Conservation (phyloP, 192 early-diverging fungal genomes). For the Linnemannia zychae region DNA sequence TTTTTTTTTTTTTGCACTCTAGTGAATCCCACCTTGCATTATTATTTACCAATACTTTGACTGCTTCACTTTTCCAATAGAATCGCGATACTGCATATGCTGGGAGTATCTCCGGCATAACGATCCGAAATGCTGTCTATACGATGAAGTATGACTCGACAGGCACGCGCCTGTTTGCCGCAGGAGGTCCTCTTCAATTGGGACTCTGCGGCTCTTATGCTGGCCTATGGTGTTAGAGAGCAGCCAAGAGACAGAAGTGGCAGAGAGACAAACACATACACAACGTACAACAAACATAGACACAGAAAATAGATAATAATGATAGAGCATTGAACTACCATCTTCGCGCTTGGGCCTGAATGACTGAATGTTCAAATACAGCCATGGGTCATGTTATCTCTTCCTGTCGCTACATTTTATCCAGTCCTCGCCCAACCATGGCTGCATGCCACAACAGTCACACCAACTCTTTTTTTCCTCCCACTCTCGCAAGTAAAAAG, state of each 20-base stretch:
- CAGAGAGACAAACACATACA: neutral
- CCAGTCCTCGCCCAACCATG: no score
- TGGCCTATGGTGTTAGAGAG: conserved; percentile 50
- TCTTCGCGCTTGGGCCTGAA: no score
- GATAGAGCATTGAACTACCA: no score
- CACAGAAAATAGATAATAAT: no score
- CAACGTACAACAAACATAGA: no score
- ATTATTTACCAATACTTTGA: neutral
- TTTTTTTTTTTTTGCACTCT: neutral
- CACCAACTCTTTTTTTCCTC: no score
- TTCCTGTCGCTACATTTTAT: no score
- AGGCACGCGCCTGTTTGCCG: conserved; percentile 67
- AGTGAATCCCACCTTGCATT: no score
- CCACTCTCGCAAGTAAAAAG: no score
- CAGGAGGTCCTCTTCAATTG: conserved; percentile 71
- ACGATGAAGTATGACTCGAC: conserved; percentile 63
- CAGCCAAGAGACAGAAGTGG: neutral
- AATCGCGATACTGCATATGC: conserved; percentile 62
- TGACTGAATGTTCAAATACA: no score
- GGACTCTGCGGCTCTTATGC: conserved; percentile 57
- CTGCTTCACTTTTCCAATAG: conserved; percentile 2
- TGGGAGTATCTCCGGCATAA: conserved; percentile 60
- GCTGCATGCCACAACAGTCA: no score
- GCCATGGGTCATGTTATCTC: no score
- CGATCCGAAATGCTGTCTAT: conserved; percentile 74